A percentile compares a stretch with the other conserved stretches of the same genome.
Conservation (phyloP, 768 basidiomycete species). For the Tylopilus felleus region DNA sequence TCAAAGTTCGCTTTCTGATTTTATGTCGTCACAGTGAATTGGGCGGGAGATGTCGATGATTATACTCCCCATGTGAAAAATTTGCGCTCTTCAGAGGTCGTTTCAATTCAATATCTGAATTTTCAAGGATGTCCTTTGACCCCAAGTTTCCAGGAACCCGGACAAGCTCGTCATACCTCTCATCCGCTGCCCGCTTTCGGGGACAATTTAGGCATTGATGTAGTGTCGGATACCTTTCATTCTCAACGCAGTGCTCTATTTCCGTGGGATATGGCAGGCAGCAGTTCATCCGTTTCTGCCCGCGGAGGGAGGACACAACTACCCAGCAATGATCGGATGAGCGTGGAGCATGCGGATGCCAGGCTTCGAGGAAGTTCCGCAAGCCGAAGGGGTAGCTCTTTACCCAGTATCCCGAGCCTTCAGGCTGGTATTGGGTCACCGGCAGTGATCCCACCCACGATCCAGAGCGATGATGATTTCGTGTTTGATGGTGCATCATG, state of each 20-base stretch:
- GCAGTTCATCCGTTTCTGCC: constrained; percentile 51
- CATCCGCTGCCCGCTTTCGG: constrained; percentile 50
- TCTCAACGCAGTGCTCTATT: constrained; percentile 72
- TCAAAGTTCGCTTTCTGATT: constrained; percentile 1
- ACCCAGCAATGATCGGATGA: constrained; percentile 43
- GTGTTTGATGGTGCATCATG: constrained; percentile 55
- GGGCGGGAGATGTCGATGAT: constrained; percentile 14
- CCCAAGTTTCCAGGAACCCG: constrained; percentile 67
- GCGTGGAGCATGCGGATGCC: constrained; percentile 51
- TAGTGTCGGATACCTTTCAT: constrained; percentile 37
- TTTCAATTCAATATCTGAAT: constrained; percentile 12
- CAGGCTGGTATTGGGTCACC: constrained; percentile 49
- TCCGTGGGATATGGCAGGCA: constrained; percentile 81
- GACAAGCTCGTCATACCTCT: constrained; percentile 75
- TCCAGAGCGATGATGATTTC: constrained; percentile 59
- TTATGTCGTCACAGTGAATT: constrained; percentile 21
- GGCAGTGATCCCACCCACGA: constrained; percentile 33
- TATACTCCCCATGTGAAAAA: constrained; percentile 18
- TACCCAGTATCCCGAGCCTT: constrained; percentile 47
- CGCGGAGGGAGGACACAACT: constrained; percentile 31
- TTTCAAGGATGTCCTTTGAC: constrained; percentile 12
- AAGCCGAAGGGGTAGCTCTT: constrained; percentile 57
- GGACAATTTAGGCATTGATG: constrained; percentile 47
- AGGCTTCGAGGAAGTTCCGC: constrained; percentile 51
- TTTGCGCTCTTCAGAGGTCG: constrained; percentile 62